phyloP scores from a whole-genome alignment of 352 stramenopile genomes.

The Phytopythium oedochilum region DNA sequence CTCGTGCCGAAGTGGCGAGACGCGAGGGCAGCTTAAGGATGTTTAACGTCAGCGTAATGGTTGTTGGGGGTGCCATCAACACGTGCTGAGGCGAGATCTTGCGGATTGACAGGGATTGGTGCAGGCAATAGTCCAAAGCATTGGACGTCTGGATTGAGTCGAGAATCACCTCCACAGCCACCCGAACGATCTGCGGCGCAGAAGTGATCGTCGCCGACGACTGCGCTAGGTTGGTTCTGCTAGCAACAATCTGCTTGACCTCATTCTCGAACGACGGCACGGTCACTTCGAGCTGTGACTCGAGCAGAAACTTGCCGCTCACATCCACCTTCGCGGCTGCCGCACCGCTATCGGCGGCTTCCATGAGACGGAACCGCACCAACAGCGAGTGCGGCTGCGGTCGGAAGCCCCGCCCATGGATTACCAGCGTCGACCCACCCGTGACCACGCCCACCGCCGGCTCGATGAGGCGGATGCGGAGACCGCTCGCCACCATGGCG shows the following conservation, averaged over 20 bases:
- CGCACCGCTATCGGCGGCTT: background rate
- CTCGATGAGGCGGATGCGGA: conserved; percentile 56
- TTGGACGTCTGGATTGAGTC: conserved; percentile 49
- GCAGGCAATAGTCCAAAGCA: conserved; percentile 33
- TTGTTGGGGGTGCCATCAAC: conserved; percentile 41
- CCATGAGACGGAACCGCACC: conserved; percentile 43
- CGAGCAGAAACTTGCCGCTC: conserved; percentile 35
- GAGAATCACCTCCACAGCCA: conserved; percentile 56
- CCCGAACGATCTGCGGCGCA: conserved; percentile 41
- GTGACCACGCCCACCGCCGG: conserved; percentile 34
- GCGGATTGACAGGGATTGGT: conserved; percentile 43
- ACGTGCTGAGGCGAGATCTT: conserved; percentile 54
- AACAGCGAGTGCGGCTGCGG: conserved; percentile 53
- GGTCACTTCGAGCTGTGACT: conserved; percentile 58
- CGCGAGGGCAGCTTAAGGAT: conserved; percentile 40
- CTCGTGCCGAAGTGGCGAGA: background rate
- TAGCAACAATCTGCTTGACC: conserved; percentile 23
- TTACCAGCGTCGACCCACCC: conserved; percentile 43
- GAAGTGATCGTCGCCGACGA: conserved; percentile 34
- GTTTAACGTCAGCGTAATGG: conserved; percentile 43
- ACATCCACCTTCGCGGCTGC: conserved; percentile 26
- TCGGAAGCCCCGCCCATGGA: conserved; percentile 61
- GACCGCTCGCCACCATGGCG: conserved; percentile 5
- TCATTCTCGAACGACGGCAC: conserved; percentile 44
- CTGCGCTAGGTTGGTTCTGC: conserved; percentile 31